A percentile compares a stretch with the other conserved stretches of the same genome.
Evolutionary conservation across 345 rosid genomes (phyloP).

Genomic region (Brassica rapa): DNA sequence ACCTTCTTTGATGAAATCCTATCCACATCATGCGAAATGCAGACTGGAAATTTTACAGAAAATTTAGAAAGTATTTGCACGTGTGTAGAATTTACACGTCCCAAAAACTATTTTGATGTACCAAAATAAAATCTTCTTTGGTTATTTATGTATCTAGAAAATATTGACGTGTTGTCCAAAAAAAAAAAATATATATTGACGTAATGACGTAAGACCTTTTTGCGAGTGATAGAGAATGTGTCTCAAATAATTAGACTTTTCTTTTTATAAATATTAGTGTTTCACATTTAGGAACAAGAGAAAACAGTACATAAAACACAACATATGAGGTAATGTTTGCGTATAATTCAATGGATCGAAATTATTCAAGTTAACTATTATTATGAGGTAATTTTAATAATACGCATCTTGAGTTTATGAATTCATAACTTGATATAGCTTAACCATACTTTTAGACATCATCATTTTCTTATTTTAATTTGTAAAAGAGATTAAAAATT

Average conservation of each 20-base stretch:
- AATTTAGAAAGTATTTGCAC: constrained; percentile 18
- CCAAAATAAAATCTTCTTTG: not conserved
- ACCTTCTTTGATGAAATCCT: constrained; percentile 35
- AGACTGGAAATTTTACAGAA: not conserved
- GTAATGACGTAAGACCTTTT: not conserved
- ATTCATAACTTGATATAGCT: not conserved
- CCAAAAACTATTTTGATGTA: not conserved
- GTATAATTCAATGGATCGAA: not conserved
- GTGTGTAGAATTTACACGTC: constrained; percentile 29
- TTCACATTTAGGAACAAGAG: constrained; percentile 7
- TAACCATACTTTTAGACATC: not conserved
- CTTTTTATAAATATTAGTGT: not conserved
- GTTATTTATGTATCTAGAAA: constrained; percentile 11
- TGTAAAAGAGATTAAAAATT: not conserved
- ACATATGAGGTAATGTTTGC: not conserved
- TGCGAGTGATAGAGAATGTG: not conserved
- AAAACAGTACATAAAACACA: not conserved
- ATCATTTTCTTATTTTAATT: not conserved
- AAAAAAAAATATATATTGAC: not conserved
- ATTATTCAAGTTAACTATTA: no score
- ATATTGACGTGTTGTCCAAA: not conserved
- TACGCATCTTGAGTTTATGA: not conserved
- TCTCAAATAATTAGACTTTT: not conserved
- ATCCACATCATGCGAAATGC: constrained; percentile 19
- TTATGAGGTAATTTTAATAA: not conserved